Evolutionary conservation across 1,284 basidiomycete species (phyloP).

Genomic region (Cutaneotrichosporon cyanovorans): DNA sequence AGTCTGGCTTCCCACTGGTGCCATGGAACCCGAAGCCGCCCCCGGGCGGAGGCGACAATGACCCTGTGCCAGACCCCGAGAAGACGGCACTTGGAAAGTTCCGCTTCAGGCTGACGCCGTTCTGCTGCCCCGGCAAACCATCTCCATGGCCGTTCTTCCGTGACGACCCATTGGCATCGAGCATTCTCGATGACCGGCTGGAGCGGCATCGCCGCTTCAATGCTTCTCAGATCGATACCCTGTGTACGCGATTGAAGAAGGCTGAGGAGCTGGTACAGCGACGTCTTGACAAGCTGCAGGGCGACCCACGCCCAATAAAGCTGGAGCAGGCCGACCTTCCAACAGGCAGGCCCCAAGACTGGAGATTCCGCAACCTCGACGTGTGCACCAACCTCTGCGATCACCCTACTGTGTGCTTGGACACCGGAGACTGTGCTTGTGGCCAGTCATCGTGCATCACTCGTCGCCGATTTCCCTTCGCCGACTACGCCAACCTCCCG

Average conservation of each 20-base stretch:
- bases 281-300: slow-evolving; percentile 13
- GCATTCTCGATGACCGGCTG: slow-evolving; percentile 17
- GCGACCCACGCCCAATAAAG: slow-evolving; percentile 1
- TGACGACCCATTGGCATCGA: slow-evolving; percentile 27
- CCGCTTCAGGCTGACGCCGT: slow-evolving; percentile 20
- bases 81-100: not conserved
- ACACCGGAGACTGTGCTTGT: slow-evolving; percentile 33
- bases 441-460: slow-evolving; percentile 19
- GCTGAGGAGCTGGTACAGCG: slow-evolving; percentile 9
- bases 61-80: not conserved
- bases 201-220: slow-evolving; percentile 15
- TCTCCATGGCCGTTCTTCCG: slow-evolving; percentile 30
- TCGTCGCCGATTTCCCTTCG: slow-evolving; percentile 23
- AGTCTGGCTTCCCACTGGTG: not conserved
- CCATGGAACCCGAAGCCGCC: slow-evolving; percentile 7
- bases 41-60: not conserved
- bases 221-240: slow-evolving; percentile 14
- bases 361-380: slow-evolving; percentile 17
- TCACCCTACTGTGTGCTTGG: slow-evolving; percentile 32
- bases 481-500: slow-evolving; percentile 20
- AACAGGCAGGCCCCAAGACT: slow-evolving; percentile 17
- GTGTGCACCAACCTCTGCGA: slow-evolving; percentile 31
- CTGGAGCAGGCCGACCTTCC: slow-evolving; percentile 14
- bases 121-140: slow-evolving; percentile 23
- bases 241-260: slow-evolving; percentile 17